Base-by-base conservation (phyloP, 352 stramenopile genomes). In the Pythium chondricola region DNA sequence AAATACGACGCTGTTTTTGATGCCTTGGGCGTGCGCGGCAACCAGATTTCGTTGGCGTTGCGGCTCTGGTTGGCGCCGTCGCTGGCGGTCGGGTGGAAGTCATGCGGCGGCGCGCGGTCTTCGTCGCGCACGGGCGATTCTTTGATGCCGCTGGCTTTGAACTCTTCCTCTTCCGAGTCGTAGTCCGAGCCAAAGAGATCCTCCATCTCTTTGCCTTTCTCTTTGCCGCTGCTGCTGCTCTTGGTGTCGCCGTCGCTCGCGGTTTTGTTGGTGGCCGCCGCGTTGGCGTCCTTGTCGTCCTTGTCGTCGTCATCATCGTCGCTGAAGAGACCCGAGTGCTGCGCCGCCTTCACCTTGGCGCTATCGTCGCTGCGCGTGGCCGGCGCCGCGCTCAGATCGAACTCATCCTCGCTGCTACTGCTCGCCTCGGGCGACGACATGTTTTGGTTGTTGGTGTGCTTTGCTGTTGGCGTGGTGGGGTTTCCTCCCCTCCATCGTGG, bases 111-210 rank as follows among this genome's bases (percentile, higher is more conserved):
- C 48, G 54, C 39, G 17, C 79, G 79, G 52, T 63, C 56, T 27
- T 81, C 69, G 17, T 89, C 77, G 6, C 74, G 71, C 27, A 85
- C 73, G 11, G 78, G 77, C 25, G 78, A 88, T 56, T 93, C 82
- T 63, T 91, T 91, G 35, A 93, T 70, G 46, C 79, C 82, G 33
- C 81, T 93, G 46, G 82, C 82, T 57, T 93, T 91, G 66, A 93
- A 91, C 48, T 93, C 82, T 42, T 93, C 82, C 52, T 92, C 81
- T 43, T 88, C 82, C 48, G 82, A 93, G 61, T 93, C 82, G 58
- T 93, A 93, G 52, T 93, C 82, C 31, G 82, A 93, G 42, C 82
- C 82, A 48, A 93, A 93, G 18, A 93, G 68, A n/a, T 93, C 82
- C 46, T 87, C 74, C 79, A 93, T 93, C 61, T 93, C 82, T 37